phyloP scores from a whole-genome alignment of 371 early-diverging fungal genomes.

The Massospora cicadina region DNA sequence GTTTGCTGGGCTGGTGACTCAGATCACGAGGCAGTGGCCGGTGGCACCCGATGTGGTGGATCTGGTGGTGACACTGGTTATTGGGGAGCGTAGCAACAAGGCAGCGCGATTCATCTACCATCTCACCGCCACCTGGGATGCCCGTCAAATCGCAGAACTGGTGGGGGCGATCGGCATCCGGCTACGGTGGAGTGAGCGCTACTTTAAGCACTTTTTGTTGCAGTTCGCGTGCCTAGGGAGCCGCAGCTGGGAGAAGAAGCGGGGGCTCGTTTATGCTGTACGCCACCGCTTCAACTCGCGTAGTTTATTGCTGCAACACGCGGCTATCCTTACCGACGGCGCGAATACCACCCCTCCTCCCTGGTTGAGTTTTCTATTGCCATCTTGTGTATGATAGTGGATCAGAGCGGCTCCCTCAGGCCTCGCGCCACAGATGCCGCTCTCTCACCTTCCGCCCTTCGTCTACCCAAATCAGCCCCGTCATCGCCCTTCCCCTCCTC shows the following conservation, averaged over 20 bases:
- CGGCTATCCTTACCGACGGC: background rate
- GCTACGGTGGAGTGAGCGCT: conserved; percentile 7
- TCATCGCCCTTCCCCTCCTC: background rate
- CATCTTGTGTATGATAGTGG: background rate
- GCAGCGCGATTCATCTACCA: background rate
- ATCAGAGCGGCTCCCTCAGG: background rate
- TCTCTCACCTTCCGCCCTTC: background rate
- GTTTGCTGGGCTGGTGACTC: conserved; percentile 6
- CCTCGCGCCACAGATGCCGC: background rate
- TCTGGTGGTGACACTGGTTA: conserved; percentile 10
- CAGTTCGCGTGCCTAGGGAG: background rate
- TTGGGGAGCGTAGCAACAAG: conserved; percentile 11
- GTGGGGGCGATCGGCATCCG: background rate
- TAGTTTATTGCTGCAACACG: background rate
- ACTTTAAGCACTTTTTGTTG: conserved; percentile 10
- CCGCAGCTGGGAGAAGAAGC: background rate
- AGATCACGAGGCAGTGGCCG: conserved; percentile 1
- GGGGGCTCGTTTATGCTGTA: background rate
- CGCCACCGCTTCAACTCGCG: background rate
- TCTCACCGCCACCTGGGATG: background rate
- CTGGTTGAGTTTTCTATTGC: background rate
- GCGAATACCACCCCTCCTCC: background rate
- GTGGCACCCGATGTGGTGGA: background rate
- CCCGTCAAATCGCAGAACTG: background rate
- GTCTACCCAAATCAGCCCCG: background rate